Evolutionary conservation across 768 basidiomycete genomes (phyloP).

Genomic region (Phanerodontia chrysosporium): DNA sequence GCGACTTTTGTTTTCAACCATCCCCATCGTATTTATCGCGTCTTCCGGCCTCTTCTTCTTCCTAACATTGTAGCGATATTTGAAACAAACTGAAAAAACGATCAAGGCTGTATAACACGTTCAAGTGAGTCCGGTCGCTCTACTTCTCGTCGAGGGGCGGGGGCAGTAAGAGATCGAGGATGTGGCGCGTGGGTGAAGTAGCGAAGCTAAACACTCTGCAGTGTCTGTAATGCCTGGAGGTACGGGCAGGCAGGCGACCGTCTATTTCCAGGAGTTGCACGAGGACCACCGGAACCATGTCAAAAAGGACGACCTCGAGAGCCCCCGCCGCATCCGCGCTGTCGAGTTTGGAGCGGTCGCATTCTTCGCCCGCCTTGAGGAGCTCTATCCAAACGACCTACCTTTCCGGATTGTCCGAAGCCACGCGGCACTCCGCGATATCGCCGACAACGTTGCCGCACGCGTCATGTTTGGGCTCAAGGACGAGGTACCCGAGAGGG

Average conservation of each 20-base stretch:
- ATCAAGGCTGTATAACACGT: not conserved
- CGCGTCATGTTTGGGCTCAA: slow-evolving; percentile 63
- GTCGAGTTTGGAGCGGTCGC: slow-evolving; percentile 78
- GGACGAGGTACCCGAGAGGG: not conserved
- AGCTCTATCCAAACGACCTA: not conserved
- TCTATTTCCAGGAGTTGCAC: slow-evolving; percentile 68
- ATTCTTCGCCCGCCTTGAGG: slow-evolving; percentile 69
- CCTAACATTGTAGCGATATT: not conserved
- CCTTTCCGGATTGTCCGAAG: slow-evolving; percentile 49
- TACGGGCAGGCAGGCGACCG: not conserved
- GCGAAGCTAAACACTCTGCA: too few species aligned
- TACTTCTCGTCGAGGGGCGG: too few species aligned
- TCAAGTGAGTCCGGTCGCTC: not conserved
- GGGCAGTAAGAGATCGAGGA: too few species aligned
- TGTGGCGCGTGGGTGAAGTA: too few species aligned
- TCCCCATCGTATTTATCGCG: not conserved
- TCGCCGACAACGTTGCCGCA: slow-evolving; percentile 58
- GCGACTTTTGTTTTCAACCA: not conserved
- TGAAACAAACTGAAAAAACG: not conserved
- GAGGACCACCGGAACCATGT: slow-evolving; percentile 65
- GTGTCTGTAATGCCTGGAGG: not conserved
- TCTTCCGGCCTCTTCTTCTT: not conserved
- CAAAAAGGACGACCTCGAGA: slow-evolving; percentile 72
- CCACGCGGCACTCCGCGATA: slow-evolving; percentile 41
- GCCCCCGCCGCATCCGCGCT: slow-evolving; percentile 83